Percentiles rank a stretch among this genome's conserved stretches.
These are phyloP conservation scores for Pochonia chlamydosporia DNA, from an alignment of 2,329 filamentous ascomycete species.

Conservation along the genomic window DNA sequence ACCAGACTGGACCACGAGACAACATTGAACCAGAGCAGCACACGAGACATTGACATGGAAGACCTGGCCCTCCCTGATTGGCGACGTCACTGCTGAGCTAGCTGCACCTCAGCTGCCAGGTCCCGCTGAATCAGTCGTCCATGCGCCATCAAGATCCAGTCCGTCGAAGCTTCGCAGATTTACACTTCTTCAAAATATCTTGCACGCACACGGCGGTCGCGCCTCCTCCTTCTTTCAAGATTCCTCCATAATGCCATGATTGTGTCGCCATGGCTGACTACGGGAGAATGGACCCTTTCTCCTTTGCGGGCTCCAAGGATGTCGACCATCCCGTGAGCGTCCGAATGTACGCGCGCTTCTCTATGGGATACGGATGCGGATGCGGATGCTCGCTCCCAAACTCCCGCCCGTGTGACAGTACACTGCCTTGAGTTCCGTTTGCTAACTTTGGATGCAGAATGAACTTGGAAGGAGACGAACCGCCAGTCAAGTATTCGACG, in stretches of 20 bases:
- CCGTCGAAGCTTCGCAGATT: no score
- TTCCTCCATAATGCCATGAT: slow-evolving; percentile 22
- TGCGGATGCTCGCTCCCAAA: no score
- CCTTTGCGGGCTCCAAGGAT: slow-evolving; percentile 84
- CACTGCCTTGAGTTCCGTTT: slow-evolving; percentile 3
- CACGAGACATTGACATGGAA: no score
- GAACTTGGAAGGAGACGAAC: slow-evolving; percentile 41
- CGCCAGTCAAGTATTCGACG: slow-evolving; percentile 50
- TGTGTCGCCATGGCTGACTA: slow-evolving; percentile 28
- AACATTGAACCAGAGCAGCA: no score
- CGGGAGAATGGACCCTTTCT: slow-evolving; percentile 82
- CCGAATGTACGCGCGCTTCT: slow-evolving; percentile 46
- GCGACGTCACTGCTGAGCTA: no score
- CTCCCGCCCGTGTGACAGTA: background rate
- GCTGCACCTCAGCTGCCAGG: no score
- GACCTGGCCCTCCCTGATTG: no score
- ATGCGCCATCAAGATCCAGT: no score
- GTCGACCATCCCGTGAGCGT: slow-evolving; percentile 68
- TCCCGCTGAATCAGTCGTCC: no score
- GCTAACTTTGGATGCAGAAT: slow-evolving; percentile 30
- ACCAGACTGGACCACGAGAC: no score
- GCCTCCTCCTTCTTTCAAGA: background rate
- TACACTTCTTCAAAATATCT: no score
- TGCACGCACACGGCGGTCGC: background rate
- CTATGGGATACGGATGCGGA: no score